Percentiles rank a stretch among this genome's conserved stretches.
These are phyloP conservation scores for Mycena venus DNA, from an alignment of 768 basidiomycete species.

Conservation along the genomic window DNA sequence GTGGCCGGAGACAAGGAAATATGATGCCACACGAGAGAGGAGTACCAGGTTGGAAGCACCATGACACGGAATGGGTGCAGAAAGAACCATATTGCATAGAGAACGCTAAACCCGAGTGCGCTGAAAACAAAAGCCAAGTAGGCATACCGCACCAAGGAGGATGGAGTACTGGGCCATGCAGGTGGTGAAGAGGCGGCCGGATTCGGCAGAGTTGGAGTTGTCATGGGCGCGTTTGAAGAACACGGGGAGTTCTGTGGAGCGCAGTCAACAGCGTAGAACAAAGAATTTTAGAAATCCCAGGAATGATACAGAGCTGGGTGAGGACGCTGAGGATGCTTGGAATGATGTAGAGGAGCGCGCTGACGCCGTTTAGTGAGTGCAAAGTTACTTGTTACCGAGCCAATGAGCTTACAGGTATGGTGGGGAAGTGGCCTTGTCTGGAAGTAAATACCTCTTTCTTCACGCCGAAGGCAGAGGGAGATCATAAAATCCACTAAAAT, in stretches of 20 bases:
- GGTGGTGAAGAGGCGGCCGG: not conserved
- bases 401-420: not conserved
- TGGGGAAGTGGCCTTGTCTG: not conserved
- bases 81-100: not conserved
- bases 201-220: no score
- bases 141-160: not conserved
- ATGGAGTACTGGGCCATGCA: slow-evolving; percentile 1
- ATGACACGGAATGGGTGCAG: not conserved
- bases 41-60: not conserved
- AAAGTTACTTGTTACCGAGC: no score
- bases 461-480: not conserved
- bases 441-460: not conserved
- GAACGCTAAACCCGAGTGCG: not conserved
- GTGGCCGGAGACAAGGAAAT: not conserved
- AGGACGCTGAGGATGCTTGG: not conserved
- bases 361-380: not conserved
- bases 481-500: not conserved
- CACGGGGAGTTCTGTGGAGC: not conserved
- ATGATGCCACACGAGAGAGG: slow-evolving; percentile 1
- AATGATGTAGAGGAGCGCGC: not conserved
- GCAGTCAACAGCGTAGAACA: not conserved
- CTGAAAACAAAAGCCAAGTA: not conserved
- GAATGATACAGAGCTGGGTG: not conserved
- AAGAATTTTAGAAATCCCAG: not conserved
- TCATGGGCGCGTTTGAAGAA: not conserved